Conservation (phyloP, 805 yeast genomes). For the Ogataea nonfermentans region DNA sequence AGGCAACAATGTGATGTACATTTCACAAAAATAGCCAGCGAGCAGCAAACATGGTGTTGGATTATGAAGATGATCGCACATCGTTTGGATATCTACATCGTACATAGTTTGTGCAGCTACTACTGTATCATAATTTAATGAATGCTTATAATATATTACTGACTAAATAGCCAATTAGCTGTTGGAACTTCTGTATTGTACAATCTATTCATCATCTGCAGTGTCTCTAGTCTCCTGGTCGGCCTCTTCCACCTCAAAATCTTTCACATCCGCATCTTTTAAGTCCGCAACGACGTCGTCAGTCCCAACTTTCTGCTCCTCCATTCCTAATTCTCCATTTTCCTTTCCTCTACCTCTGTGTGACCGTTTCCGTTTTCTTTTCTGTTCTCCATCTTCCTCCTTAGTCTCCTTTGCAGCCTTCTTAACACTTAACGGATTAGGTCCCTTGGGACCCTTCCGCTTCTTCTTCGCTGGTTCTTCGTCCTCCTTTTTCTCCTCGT, state of each 20-base stretch:
- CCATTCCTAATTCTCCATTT: too few species aligned
- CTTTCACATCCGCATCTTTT: conserved; percentile 1
- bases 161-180: too few species aligned
- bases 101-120: neutral
- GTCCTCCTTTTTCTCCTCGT: conserved; percentile 19
- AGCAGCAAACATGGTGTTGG: neutral
- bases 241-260: neutral
- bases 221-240: neutral
- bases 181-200: neutral
- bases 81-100: too few species aligned
- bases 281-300: neutral
- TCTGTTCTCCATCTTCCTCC: conserved; percentile 10
- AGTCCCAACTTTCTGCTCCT: conserved; percentile 16
- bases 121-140: conserved; percentile 4
- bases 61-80: too few species aligned
- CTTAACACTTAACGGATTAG: conserved; percentile 88
- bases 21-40: conserved; percentile 22
- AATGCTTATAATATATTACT: too few species aligned
- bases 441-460: conserved; percentile 72
- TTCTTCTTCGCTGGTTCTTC: conserved; percentile 38
- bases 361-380: conserved; percentile 21
- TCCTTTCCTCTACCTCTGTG: too few species aligned
- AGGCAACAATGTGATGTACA: conserved; percentile 75
- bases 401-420: conserved; percentile 50
- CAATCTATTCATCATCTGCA: conserved; percentile 3